Conservation (phyloP, 1,139 yeast species). For the Suhomyces bolitotheri region DNA sequence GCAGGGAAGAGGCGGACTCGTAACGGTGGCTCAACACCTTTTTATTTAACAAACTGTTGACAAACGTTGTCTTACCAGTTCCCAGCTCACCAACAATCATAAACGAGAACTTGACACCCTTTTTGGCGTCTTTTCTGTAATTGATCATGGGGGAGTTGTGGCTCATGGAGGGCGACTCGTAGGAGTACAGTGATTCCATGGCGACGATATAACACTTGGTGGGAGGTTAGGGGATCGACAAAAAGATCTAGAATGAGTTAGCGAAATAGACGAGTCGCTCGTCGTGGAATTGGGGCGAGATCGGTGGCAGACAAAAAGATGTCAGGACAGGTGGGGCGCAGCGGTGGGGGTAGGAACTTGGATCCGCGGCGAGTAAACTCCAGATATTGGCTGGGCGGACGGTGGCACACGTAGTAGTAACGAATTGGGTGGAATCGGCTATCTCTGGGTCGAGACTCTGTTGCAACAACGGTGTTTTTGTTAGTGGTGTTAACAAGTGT, state of each 20-base stretch:
- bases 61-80: constrained; percentile 29
- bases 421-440: too few species aligned
- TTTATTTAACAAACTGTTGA: constrained; percentile 59
- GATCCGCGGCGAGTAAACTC: too few species aligned
- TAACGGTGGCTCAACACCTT: constrained; percentile 61
- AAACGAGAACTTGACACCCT: constrained; percentile 70
- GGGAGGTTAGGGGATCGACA: not conserved
- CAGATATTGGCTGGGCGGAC: too few species aligned
- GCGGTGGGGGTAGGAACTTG: too few species aligned
- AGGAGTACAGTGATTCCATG: constrained; percentile 31
- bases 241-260: too few species aligned
- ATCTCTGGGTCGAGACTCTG: too few species aligned
- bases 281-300: not conserved
- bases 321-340: too few species aligned
- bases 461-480: not conserved
- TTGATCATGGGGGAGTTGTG: constrained; percentile 49
- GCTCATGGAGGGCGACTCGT: constrained; percentile 38
- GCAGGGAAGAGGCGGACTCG: constrained; percentile 25
- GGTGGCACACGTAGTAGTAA: too few species aligned
- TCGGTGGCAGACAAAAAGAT: not conserved
- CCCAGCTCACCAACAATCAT: constrained; percentile 33
- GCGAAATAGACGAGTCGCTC: not conserved
- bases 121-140: constrained; percentile 71
- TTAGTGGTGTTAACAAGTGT: constrained; percentile 1
- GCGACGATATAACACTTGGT: constrained; percentile 1